Conservation (phyloP, 805 yeast genomes). For the Huiozyma sinensis region DNA sequence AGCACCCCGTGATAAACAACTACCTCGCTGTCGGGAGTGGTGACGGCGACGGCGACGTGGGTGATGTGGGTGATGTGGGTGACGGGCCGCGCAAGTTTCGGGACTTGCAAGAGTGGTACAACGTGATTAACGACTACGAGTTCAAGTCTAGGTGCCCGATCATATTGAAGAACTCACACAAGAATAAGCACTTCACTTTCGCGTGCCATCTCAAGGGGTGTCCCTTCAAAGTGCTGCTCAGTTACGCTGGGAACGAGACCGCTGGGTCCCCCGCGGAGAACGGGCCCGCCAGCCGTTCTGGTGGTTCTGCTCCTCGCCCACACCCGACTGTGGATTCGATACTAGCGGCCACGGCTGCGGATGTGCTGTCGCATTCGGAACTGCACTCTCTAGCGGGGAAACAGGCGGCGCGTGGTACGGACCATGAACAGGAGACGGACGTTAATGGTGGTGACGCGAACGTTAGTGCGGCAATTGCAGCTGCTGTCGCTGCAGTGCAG, state of each 20-base stretch:
- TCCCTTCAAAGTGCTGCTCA: constrained; percentile 25
- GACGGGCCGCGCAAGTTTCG: constrained; percentile 16
- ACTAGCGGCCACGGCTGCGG: not conserved
- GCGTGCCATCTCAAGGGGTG: constrained; percentile 28
- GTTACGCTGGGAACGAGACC: constrained; percentile 14
- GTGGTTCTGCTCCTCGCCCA: not conserved
- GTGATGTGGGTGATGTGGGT: too few species aligned
- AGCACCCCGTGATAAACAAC: constrained; percentile 27
- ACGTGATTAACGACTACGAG: constrained; percentile 28
- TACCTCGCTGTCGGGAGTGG: constrained; percentile 19
- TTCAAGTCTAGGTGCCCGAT: constrained; percentile 29
- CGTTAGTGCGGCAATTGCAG: constrained; percentile 28
- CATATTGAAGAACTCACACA: constrained; percentile 28
- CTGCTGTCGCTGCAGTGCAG: constrained; percentile 28
- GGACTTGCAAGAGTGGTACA: constrained; percentile 25
- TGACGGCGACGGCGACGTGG: constrained; percentile 4
- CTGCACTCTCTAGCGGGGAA: not conserved
- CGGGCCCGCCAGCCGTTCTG: not conserved
- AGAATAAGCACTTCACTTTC: constrained; percentile 28
- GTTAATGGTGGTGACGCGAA: constrained; percentile 17
- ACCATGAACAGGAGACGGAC: constrained; percentile 6
- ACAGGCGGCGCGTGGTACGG: constrained; percentile 3
- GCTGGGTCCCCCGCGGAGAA: not conserved
- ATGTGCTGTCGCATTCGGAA: not conserved
- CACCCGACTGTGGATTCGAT: not conserved